A percentile compares a stretch with the other conserved stretches of the same genome.
These are phyloP conservation scores for Sugiyamaella smithiae DNA, from an alignment of 805 yeast species.

Conservation along the genomic window DNA sequence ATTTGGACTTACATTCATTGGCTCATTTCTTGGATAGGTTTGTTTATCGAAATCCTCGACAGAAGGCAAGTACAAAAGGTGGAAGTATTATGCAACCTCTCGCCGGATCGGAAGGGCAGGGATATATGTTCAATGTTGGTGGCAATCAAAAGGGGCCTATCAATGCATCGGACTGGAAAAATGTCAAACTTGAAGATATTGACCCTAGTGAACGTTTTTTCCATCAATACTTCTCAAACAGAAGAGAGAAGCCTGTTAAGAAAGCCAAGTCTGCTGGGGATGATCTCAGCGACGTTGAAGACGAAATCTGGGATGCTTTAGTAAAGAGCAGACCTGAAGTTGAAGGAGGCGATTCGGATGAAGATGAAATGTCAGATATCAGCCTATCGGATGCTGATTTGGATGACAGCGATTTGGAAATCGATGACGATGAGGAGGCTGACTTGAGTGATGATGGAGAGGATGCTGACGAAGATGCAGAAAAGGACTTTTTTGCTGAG, in stretches of 20 bases:
- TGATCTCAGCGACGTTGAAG: constrained; percentile 46
- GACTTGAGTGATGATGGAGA: constrained; percentile 29
- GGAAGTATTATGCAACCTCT: constrained; percentile 96
- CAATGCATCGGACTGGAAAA: constrained; percentile 81
- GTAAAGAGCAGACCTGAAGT: constrained; percentile 72
- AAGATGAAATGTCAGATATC: constrained; percentile 31
- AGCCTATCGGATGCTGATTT: constrained; percentile 33
- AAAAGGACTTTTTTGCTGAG: constrained; percentile 25
- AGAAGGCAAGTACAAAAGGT: constrained; percentile 66
- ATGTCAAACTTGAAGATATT: constrained; percentile 53
- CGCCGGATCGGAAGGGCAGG: constrained; percentile 66
- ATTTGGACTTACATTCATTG: constrained; percentile 81
- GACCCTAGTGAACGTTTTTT: constrained; percentile 88
- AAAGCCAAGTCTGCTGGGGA: constrained; percentile 35
- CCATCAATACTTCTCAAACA: constrained; percentile 74
- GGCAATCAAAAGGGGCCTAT: constrained; percentile 51
- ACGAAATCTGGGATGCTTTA: constrained; percentile 77
- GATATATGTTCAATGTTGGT: constrained; percentile 15
- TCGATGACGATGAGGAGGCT: constrained; percentile 38
- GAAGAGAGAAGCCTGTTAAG: constrained; percentile 40
- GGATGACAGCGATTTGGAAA: constrained; percentile 23
- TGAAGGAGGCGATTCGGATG: constrained; percentile 62
- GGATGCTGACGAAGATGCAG: constrained; percentile 31
- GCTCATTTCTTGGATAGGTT: constrained; percentile 92
- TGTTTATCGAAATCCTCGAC: constrained; percentile 89